A percentile compares a stretch with the other conserved stretches of the same genome.
Evolutionary conservation across 345 rosid species (phyloP).

Genomic region (Eucalyptus curtisii): DNA sequence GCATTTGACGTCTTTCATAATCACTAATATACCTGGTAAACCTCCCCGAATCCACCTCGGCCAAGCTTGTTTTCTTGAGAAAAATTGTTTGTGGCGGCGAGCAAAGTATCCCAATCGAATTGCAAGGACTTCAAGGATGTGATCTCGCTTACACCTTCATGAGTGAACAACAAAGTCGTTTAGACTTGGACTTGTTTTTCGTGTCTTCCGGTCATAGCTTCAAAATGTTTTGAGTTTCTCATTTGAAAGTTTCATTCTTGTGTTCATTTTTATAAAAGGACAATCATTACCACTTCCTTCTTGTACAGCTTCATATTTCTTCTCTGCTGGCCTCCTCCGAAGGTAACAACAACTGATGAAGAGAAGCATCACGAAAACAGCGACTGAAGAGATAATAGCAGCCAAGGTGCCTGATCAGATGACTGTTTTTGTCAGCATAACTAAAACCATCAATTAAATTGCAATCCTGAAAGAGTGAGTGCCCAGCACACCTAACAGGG

Average conservation of each 20-base stretch:
- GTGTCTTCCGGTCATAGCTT: background rate
- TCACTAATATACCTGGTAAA: constrained; percentile 1
- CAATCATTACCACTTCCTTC: background rate
- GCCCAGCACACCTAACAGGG: background rate
- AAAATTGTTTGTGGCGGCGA: background rate
- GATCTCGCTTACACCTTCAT: background rate
- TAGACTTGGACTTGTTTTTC: background rate
- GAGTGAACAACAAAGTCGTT: background rate
- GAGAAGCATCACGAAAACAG: background rate
- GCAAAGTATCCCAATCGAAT: constrained; percentile 10
- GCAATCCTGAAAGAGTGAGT: background rate
- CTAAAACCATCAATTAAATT: background rate
- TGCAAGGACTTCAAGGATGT: background rate
- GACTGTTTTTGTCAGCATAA: background rate
- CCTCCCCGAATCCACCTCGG: background rate
- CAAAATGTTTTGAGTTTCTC: background rate
- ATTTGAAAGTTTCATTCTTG: background rate
- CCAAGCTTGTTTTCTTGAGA: background rate
- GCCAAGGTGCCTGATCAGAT: background rate
- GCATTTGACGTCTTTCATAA: background rate
- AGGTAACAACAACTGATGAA: background rate
- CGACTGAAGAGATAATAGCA: background rate
- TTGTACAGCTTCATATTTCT: background rate
- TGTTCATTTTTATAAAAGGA: background rate
- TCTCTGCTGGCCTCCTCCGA: background rate